Evolutionary conservation across 2,329 filamentous ascomycete species (phyloP).

Genomic region (Fusarium temperatum): DNA sequence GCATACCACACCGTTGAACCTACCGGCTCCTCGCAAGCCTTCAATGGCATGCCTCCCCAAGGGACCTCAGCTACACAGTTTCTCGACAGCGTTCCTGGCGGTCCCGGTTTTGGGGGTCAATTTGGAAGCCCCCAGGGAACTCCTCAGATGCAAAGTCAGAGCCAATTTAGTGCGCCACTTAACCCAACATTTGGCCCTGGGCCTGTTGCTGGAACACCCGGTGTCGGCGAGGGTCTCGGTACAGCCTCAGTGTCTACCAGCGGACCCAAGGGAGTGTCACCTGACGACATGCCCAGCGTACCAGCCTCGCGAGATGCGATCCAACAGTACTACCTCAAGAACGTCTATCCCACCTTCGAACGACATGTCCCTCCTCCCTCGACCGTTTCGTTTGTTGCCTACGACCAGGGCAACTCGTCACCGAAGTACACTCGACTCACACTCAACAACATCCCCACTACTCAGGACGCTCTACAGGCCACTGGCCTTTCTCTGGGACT

Average conservation of each 20-base stretch:
- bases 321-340: constrained; percentile 84
- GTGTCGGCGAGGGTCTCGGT: constrained; percentile 43
- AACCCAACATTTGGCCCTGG: constrained; percentile 53
- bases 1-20: constrained; percentile 89
- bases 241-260: constrained; percentile 47
- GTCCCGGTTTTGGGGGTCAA: constrained; percentile 52
- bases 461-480: constrained; percentile 78
- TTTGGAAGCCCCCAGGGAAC: constrained; percentile 57
- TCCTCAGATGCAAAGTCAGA: constrained; percentile 51
- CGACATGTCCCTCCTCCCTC: constrained; percentile 91
- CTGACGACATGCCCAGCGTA: constrained; percentile 92
- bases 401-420: constrained; percentile 95
- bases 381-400: constrained; percentile 88
- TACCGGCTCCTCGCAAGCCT: constrained; percentile 71
- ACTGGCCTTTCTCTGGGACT: constrained; percentile 89
- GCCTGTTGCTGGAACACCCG: constrained; percentile 36
- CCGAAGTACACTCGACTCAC: constrained; percentile 93
- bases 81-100: constrained; percentile 46
- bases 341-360: constrained; percentile 96
- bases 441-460: constrained; percentile 90
- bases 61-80: constrained; percentile 59
- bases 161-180: constrained; percentile 70
- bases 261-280: constrained; percentile 71
- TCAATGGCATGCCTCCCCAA: constrained; percentile 72
- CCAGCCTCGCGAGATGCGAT: constrained; percentile 83